Percentiles rank a stretch among this genome's conserved stretches.
Conservation (phyloP, 306 rosid genomes). For the Abrus precatorius region DNA sequence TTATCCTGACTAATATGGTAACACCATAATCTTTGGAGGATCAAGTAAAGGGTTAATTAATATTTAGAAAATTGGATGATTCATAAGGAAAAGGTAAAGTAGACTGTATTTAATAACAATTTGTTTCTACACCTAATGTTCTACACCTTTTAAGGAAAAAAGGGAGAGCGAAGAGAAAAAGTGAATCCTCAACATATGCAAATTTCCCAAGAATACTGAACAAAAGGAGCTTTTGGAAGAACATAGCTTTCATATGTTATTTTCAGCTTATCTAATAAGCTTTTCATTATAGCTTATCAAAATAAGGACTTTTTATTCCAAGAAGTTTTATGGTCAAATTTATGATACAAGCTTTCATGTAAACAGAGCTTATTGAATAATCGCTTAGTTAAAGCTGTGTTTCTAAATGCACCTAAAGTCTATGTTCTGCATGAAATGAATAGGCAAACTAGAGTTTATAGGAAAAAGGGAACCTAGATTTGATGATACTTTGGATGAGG, state of each 20-base stretch:
- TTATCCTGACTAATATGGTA: background rate
- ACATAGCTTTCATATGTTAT: too few species aligned
- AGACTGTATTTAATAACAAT: background rate
- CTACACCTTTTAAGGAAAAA: background rate
- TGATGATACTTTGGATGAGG: conserved; percentile 8
- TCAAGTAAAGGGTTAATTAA: background rate
- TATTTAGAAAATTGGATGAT: background rate
- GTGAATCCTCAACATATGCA: background rate
- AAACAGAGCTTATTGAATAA: too few species aligned
- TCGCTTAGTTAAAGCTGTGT: too few species aligned
- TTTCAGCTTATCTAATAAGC: too few species aligned
- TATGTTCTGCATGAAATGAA: background rate
- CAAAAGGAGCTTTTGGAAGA: too few species aligned
- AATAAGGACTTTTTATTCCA: too few species aligned
- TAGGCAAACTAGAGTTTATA: background rate
- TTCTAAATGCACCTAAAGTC: background rate
- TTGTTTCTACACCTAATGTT: background rate
- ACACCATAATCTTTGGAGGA: background rate
- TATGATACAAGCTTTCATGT: too few species aligned
- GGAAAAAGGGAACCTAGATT: background rate
- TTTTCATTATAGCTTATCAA: too few species aligned
- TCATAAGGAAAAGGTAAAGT: background rate
- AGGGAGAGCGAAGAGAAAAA: background rate
- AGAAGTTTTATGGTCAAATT: too few species aligned
- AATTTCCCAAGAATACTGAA: too few species aligned